Evolutionary conservation across 768 basidiomycete genomes (phyloP).

Genomic region (Hydnomerulius pinastri): DNA sequence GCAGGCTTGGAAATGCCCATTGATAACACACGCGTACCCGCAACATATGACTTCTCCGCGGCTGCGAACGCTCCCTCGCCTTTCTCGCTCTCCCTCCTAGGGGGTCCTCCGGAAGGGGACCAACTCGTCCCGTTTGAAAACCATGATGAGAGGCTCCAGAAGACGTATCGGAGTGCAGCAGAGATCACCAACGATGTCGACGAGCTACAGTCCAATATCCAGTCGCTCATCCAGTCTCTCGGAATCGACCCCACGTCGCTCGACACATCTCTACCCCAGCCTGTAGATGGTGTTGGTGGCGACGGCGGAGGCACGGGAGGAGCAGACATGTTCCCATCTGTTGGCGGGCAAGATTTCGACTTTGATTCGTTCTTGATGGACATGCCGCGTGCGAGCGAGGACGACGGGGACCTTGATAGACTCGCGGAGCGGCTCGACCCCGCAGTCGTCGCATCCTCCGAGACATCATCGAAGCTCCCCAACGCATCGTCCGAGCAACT

Average conservation of each 20-base stretch:
- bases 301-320: conserved; percentile 4
- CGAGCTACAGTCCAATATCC: conserved; percentile 64
- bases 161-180: conserved; percentile 57
- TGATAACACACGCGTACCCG: conserved; percentile 11
- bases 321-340: conserved; percentile 21
- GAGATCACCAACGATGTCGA: conserved; percentile 77
- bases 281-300: conserved; percentile 12
- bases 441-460: conserved; percentile 31
- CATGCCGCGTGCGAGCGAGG: conserved; percentile 33
- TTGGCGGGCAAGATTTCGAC: conserved; percentile 32
- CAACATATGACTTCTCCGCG: conserved; percentile 24
- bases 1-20: conserved; percentile 4
- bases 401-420: conserved; percentile 33
- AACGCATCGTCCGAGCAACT: conserved; percentile 38
- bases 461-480: conserved; percentile 28
- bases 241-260: conserved; percentile 57
- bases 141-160: conserved; percentile 47
- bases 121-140: conserved; percentile 36
- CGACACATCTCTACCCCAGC: conserved; percentile 5
- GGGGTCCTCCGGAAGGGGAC: conserved; percentile 28
- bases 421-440: conserved; percentile 36
- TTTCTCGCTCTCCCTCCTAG: conserved; percentile 26
- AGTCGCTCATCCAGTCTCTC: conserved; percentile 69
- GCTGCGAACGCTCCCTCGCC: conserved; percentile 23
- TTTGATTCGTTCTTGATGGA: conserved; percentile 44